phyloP scores from a whole-genome alignment of 495 filamentous ascomycete genomes.

The Chaetomium tenue region DNA sequence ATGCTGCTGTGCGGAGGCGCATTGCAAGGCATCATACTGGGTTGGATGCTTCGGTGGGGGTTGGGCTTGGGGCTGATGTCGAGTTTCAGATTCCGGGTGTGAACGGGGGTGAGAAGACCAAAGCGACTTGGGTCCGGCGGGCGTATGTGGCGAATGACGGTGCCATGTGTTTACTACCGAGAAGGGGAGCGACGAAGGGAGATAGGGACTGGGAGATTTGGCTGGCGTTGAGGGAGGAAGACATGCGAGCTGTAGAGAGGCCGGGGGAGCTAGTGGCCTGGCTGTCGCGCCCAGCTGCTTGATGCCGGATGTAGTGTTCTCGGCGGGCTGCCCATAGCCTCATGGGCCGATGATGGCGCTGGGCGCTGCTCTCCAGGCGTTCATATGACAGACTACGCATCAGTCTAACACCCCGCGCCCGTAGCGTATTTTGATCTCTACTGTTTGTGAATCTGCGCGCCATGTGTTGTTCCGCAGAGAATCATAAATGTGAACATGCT shows the following conservation, averaged over 20 bases:
- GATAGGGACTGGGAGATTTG: conserved; percentile 16
- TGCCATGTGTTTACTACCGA: conserved; percentile 1
- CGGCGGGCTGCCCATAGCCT: too few relatives aligned
- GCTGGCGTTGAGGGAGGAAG: conserved; percentile 13
- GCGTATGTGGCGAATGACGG: conserved; percentile 14
- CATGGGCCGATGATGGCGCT: too few relatives aligned
- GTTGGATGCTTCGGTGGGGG: neutral
- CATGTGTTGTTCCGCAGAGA: too few relatives aligned
- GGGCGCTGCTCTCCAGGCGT: too few relatives aligned
- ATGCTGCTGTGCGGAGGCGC: neutral
- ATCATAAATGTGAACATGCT: too few relatives aligned
- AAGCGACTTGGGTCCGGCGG: conserved; percentile 11
- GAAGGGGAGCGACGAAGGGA: neutral
- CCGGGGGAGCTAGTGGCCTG: neutral
- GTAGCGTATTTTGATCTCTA: too few relatives aligned
- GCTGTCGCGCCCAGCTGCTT: conserved; percentile 1
- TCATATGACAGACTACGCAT: too few relatives aligned
- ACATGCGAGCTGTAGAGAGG: conserved; percentile 3
- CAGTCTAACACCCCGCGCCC: too few relatives aligned
- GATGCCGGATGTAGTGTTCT: neutral
- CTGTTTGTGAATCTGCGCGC: too few relatives aligned
- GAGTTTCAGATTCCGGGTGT: conserved; percentile 12
- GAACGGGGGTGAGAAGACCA: neutral
- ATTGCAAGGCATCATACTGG: conserved; percentile 9
- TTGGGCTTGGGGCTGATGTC: conserved; percentile 9